Evolutionary conservation across 2,329 filamentous ascomycete genomes (phyloP), one percentile per base, ranked within the genome.

Genomic region (Microdochium trichocladiopsis): DNA sequence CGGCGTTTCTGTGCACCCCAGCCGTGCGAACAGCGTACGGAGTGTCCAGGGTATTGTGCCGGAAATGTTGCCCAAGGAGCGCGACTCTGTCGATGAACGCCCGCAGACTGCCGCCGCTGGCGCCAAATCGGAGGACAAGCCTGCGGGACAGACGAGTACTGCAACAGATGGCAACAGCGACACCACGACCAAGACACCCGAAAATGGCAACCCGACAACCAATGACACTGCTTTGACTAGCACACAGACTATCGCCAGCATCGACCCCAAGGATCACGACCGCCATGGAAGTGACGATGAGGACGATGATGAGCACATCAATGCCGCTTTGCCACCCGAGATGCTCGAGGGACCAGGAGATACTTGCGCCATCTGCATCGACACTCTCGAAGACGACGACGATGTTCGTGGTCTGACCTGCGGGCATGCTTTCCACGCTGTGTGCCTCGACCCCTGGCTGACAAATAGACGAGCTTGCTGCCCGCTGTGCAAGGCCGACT

Each of bases 361-460:
- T 65, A 88, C 90, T 2, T 99, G 94, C 69, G 94, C 94, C 50
- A 97, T 99, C 61, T 99, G 94, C 69, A 87, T 99, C 58, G 94
- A 99, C 65, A 87, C 82, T 0, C 80, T 99, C 18, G 94, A 99
- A 67, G 90, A 97, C 57, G 90, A 96, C 57, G 94, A 97, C 61
- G 93, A 99, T 65, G 86, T 99, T 49, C 89, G 94, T 60, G 94
- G 94, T 2, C 74, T 99, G 55, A 91, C 90, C 3, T 99, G 94
- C 64, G 94, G 94, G n/a, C 94, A 99, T 69, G 92, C 93, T 51
- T 99, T 97, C 80, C 94, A 99, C 67, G 92, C 91, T 50, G 89
- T 87, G 37, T 99, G 94, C 66, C 83, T 99, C 49, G 94, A 99
- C 61, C 94, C 94, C 11, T 99, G 94, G 94, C 74, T 99, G 57